Evolutionary conservation across 306 rosid genomes (phyloP).

Genomic region (Cicer yamashitae): DNA sequence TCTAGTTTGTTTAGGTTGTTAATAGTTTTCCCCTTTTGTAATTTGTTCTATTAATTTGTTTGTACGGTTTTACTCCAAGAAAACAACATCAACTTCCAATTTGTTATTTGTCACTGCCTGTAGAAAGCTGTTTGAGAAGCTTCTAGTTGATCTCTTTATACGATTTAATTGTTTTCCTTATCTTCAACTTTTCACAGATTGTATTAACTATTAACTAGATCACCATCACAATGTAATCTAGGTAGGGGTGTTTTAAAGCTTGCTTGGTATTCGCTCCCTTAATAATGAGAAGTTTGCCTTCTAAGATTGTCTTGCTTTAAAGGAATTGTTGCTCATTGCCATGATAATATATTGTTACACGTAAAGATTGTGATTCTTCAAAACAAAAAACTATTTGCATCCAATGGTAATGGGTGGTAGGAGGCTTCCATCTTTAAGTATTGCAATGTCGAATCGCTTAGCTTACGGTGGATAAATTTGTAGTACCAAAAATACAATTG

Average conservation of each 20-base stretch:
- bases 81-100: slow-evolving; percentile 7
- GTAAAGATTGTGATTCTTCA: too few relatives aligned
- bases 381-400: too few relatives aligned
- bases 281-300: background rate
- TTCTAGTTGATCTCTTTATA: slow-evolving; percentile 25
- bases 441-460: too few relatives aligned
- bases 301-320: background rate
- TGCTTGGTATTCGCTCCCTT: background rate
- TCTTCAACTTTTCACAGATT: slow-evolving; percentile 33
- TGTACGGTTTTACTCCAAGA: background rate
- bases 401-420: too few relatives aligned
- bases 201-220: slow-evolving; percentile 39
- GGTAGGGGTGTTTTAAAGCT: background rate
- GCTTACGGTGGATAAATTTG: too few relatives aligned
- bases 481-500: too few relatives aligned
- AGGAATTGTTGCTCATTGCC: background rate
- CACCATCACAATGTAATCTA: slow-evolving; percentile 6
- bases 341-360: too few relatives aligned
- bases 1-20: slow-evolving; percentile 42
- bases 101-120: slow-evolving; percentile 37
- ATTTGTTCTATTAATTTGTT: slow-evolving; percentile 43
- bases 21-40: slow-evolving; percentile 7
- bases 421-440: too few relatives aligned
- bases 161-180: slow-evolving; percentile 31
- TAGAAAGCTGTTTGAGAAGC: slow-evolving; percentile 47